Evolutionary conservation across 306 rosid genomes (phyloP).

Genomic region (Cyclanthera cordifolia): DNA sequence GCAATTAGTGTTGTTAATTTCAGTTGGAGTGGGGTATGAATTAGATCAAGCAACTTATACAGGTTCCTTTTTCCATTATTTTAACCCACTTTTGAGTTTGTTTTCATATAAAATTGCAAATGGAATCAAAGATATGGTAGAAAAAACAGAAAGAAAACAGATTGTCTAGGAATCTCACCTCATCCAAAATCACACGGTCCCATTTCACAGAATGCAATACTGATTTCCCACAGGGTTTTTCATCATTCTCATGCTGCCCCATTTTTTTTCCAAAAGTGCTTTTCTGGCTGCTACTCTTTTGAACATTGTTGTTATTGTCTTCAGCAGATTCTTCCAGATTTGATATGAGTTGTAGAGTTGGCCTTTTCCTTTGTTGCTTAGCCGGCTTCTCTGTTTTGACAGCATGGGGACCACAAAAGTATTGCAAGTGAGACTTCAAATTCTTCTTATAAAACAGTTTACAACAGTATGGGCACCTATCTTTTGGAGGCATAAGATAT

Average conservation of each 20-base stretch:
- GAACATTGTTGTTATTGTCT: conserved; percentile 15
- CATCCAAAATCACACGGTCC: conserved; percentile 80
- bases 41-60: neutral
- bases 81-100: neutral
- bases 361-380: conserved; percentile 52
- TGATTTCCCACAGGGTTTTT: conserved; percentile 28
- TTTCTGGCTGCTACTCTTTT: conserved; percentile 6
- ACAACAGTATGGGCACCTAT: conserved; percentile 50
- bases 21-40: neutral
- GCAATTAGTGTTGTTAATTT: neutral
- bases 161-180: conserved; percentile 38
- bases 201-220: conserved; percentile 60
- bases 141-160: neutral
- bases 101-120: neutral
- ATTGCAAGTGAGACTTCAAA: conserved; percentile 37
- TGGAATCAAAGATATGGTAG: neutral
- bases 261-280: conserved; percentile 3
- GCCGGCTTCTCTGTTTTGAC: conserved; percentile 64
- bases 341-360: conserved; percentile 10
- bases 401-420: conserved; percentile 68
- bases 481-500: conserved; percentile 72
- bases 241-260: conserved; percentile 17
- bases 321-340: conserved; percentile 18
- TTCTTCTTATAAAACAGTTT: conserved; percentile 21
- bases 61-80: conserved; percentile 5